Evolutionary conservation across 495 filamentous ascomycete species (phyloP).

Genomic region (Entonaema liquescens): DNA sequence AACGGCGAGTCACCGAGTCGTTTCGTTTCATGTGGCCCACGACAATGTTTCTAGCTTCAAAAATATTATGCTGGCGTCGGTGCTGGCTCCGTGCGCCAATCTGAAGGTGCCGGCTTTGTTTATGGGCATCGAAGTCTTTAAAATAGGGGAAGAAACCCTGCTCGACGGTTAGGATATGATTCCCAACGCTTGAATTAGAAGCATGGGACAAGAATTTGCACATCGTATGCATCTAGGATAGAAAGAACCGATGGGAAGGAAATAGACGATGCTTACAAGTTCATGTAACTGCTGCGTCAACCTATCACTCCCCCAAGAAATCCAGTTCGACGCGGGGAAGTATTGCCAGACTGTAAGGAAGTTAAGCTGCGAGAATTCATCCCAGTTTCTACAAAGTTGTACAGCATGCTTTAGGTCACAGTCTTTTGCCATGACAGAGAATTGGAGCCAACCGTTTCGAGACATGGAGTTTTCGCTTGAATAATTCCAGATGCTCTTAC

Average conservation of each 20-base stretch:
- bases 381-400: constrained; percentile 63
- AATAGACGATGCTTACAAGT: constrained; percentile 42
- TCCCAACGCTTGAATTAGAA: not conserved
- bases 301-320: constrained; percentile 52
- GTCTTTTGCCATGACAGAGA: constrained; percentile 62
- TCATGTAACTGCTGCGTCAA: constrained; percentile 50
- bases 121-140: constrained; percentile 45
- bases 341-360: constrained; percentile 58
- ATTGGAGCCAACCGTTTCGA: constrained; percentile 64
- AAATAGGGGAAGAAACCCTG: constrained; percentile 59
- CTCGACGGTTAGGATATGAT: constrained; percentile 6
- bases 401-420: constrained; percentile 57
- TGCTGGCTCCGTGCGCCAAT: constrained; percentile 44
- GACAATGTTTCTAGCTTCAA: constrained; percentile 59
- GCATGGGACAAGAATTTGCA: not conserved
- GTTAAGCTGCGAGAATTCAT: constrained; percentile 62
- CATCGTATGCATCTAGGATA: not conserved
- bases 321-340: constrained; percentile 59
- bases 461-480: constrained; percentile 61
- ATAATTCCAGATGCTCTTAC: constrained; percentile 63
- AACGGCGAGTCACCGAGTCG: constrained; percentile 57
- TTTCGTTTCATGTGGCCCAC: constrained; percentile 62
- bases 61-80: constrained; percentile 49
- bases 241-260: not conserved
- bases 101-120: constrained; percentile 44